phyloP scores from a whole-genome alignment of 1,284 basidiomycete genomes.

The Violaceomyces palustris region DNA sequence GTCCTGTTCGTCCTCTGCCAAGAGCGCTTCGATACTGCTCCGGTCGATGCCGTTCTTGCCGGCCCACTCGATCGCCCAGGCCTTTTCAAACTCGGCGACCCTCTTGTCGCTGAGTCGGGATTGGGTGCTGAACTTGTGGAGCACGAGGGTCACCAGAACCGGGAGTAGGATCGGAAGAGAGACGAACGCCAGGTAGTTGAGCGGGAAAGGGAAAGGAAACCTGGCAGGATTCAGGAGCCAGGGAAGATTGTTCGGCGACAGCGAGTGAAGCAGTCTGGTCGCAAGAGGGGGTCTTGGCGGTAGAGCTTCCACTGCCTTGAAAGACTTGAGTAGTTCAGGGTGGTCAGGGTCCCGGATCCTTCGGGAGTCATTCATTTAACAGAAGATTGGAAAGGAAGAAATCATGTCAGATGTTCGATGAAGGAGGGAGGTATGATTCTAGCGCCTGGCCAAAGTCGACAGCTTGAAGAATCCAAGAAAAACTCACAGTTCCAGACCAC shows the following conservation, averaged over 20 bases:
- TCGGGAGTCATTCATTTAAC: neutral
- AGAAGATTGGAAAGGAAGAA: neutral
- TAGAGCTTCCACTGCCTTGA: neutral
- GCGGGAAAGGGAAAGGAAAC: conserved; percentile 25
- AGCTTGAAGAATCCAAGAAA: neutral
- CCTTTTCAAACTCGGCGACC: conserved; percentile 11
- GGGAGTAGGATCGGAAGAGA: conserved; percentile 29
- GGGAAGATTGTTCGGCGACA: conserved; percentile 15
- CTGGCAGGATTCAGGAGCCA: conserved; percentile 35
- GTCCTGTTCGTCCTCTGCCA: neutral
- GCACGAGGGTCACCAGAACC: conserved; percentile 20
- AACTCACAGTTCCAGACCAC: conserved; percentile 3
- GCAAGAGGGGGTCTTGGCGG: neutral
- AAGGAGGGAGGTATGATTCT: too few species aligned
- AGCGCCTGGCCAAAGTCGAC: too few species aligned
- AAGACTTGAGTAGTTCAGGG: conserved; percentile 6
- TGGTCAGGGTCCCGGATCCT: conserved; percentile 8
- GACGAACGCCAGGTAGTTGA: conserved; percentile 33
- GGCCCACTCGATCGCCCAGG: conserved; percentile 12
- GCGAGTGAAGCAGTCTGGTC: too few species aligned
- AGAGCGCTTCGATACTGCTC: neutral
- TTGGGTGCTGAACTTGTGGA: conserved; percentile 13
- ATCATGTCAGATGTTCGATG: too few species aligned
- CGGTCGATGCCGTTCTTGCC: neutral
- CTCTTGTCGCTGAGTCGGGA: conserved; percentile 5